phyloP scores from a whole-genome alignment of 2,329 filamentous ascomycete species.

The Sphaceloma murrayae region DNA sequence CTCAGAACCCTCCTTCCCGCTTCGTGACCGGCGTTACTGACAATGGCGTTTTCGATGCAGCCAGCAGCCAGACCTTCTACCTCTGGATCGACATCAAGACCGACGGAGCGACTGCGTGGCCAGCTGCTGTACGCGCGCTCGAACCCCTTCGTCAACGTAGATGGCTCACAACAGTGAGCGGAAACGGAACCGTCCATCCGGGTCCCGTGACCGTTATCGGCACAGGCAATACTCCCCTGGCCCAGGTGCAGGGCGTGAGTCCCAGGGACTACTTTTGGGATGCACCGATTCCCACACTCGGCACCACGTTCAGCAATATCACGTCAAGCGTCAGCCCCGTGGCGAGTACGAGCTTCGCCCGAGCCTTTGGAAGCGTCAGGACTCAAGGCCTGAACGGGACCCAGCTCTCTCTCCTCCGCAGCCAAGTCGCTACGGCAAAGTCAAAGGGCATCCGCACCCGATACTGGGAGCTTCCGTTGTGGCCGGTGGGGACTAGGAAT shows the following conservation, averaged over 20 bases:
- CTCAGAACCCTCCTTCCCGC: constrained; percentile 45
- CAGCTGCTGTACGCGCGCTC: constrained; percentile 47
- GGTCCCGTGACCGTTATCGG: constrained; percentile 52
- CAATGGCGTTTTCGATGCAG: constrained; percentile 54
- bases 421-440: constrained; percentile 46
- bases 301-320: constrained; percentile 35
- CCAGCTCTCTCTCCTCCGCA: constrained; percentile 43
- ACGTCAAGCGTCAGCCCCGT: constrained; percentile 44
- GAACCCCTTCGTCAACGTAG: constrained; percentile 45
- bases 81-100: constrained; percentile 54
- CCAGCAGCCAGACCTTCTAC: constrained; percentile 49
- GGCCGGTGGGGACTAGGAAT: constrained; percentile 50
- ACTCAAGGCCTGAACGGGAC: constrained; percentile 34
- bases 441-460: constrained; percentile 48
- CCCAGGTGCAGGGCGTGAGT: constrained; percentile 38
- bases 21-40: constrained; percentile 42
- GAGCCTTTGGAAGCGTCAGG: constrained; percentile 33
- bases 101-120: constrained; percentile 45
- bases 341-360: constrained; percentile 44
- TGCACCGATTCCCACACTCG: constrained; percentile 42
- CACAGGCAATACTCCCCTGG: constrained; percentile 48
- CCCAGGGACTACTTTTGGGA: constrained; percentile 53
- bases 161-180: constrained; percentile 46
- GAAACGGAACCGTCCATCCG: constrained; percentile 33
- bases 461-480: constrained; percentile 55